Percentiles rank a stretch among this genome's conserved stretches.
These are phyloP conservation scores for Cercis canadensis DNA, from an alignment of 306 rosid genomes.

Conservation along the genomic window DNA sequence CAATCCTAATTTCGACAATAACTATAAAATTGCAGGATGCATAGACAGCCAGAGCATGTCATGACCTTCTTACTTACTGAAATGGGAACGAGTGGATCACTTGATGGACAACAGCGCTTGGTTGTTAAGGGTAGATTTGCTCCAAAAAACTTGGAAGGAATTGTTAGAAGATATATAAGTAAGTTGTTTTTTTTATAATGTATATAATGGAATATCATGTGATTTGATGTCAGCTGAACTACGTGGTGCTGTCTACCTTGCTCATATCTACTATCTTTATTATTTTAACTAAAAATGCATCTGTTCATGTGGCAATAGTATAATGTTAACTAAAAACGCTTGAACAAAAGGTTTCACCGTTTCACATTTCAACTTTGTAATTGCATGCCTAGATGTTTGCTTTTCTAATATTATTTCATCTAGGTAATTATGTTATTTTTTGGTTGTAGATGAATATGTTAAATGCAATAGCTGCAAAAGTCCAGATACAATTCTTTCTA, in stretches of 20 bases:
- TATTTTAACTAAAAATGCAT: background rate
- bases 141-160: constrained; percentile 68
- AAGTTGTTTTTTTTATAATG: constrained; percentile 14
- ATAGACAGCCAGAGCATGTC: constrained; percentile 68
- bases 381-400: background rate
- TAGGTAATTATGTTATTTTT: background rate
- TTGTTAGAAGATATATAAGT: constrained; percentile 63
- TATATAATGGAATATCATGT: too few relatives aligned
- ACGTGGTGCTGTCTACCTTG: too few relatives aligned
- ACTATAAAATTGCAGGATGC: constrained; percentile 47
- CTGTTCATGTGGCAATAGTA: background rate
- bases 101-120: constrained; percentile 63
- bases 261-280: too few relatives aligned
- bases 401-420: background rate
- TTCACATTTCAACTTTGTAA: background rate
- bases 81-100: constrained; percentile 73
- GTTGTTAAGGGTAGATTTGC: constrained; percentile 71
- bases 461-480: constrained; percentile 6
- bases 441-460: constrained; percentile 16
- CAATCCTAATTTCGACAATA: background rate
- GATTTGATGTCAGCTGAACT: too few relatives aligned
- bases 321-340: background rate
- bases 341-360: too few relatives aligned
- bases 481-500: constrained; percentile 15
- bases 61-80: constrained; percentile 64